Evolutionary conservation across 768 basidiomycete genomes (phyloP), one percentile per base, ranked within the genome.

Genomic region (Termitomyces sp.): DNA sequence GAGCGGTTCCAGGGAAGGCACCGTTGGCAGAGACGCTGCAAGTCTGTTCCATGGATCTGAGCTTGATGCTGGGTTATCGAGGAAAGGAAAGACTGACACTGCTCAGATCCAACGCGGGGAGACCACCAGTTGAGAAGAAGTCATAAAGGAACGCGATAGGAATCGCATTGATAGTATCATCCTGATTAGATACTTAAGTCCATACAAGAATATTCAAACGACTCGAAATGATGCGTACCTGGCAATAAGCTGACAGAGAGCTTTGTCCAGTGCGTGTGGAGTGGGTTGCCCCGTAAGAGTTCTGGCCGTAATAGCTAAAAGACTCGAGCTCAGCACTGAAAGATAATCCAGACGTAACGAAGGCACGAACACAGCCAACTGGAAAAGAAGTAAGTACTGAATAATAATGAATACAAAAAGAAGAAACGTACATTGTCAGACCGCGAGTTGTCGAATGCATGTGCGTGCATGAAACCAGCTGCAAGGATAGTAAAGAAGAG

Each of bases 61-160:
- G 50, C 45, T 37, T 33, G 26, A 14, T 40, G 8, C 14, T 23
- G 48, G 30, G 15, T 15, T 1, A 19, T 37, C 15, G 23, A 44
- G 12, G 30, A 43, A 8, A 38, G 6, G 15, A 37, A 47, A 30
- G 12, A 56, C 60, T 60, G 55, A 81, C 85, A 63, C 85, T 86
- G 42, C 84, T 76, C 38, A 88, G 66, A 67, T 88, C 73, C 57
- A 88, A 73, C 10, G 79, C 76, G 3, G 86, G 86, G 8, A 79
- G 64, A 53, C 78, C 79, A 8, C 81, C 86, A 10, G 75, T 72
- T 17, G 78, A 78, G 68, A 81, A 86, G 71, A 83, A 86, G 48
- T 79, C 74, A 60, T 80, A 70, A 35, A 88, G 59, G 66, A 86
- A 87, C 1, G 85, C 85, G 45, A 87, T 55, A 0, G 85, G 86